Evolutionary conservation across 176 grass and related monocot species (phyloP), one percentile per base, ranked within the genome.

Genomic region (Avena atlantica): DNA sequence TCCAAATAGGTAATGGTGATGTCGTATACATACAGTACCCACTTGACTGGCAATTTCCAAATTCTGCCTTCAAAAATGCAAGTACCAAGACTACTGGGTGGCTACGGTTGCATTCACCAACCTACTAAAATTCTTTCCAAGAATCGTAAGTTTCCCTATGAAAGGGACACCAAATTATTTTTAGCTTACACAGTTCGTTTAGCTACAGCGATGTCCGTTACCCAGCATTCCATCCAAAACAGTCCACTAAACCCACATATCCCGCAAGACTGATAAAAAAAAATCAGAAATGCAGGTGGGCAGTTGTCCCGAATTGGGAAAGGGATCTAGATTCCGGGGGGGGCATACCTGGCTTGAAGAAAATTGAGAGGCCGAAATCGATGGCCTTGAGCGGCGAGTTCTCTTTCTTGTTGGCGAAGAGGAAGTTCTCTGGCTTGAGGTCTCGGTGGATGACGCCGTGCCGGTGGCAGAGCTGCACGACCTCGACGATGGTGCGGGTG

Each of bases 351-450:
- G 93, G 94, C 78, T 99, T 99, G 92, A 99, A 99, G 91, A 99
- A 99, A 88, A 99, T 99, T 5, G 97, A 99, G 27, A 99, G 94
- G 4, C 94, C 94, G 40, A 99, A 99, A 70, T 99, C 97, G 70
- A 99, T 99, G 12, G 97, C 97, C 80, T 99, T 96, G 66, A 99
- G 85, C 8, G 97, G 92, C 13, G 97, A 96, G 90, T 96, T 99
- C 89, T 99, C 97, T 81, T 99, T 99, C 87, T 96, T 99, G 82
- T 99, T 94, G 0, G 94, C 94, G 65, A 99, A 99, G 50, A 98
- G 81, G 89, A 98, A 98, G 78, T 98, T 98, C 76, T 98, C 96
- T 0, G 96, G 96, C 86, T 98, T 98, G 84, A 98, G 96, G 84
- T 98, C 96, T 15, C 93, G 88, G 87, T 98, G 96, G 83, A 96